phyloP scores from a whole-genome alignment of 2,329 filamentous ascomycete genomes.

The Endothia cerciana region DNA sequence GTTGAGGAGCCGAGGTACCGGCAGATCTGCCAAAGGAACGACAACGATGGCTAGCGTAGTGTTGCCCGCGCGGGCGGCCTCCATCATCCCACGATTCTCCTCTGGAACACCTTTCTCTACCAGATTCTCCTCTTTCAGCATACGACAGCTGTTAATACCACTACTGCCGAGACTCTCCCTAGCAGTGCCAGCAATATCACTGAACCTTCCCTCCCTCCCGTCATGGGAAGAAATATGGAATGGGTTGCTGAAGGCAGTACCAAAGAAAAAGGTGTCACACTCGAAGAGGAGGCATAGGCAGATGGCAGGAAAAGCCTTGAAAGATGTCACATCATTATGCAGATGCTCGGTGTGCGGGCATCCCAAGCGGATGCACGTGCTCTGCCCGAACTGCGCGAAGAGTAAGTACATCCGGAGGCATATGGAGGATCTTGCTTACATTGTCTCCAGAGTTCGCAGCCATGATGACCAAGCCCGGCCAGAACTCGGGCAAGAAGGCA shows the following conservation, averaged over 20 bases:
- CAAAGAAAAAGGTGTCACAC: constrained; percentile 98
- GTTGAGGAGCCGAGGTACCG: neutral
- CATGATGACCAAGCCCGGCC: constrained; percentile 23
- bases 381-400: constrained; percentile 85
- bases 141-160: constrained; percentile 50
- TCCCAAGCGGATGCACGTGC: constrained; percentile 82
- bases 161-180: constrained; percentile 59
- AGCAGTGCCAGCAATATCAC: constrained; percentile 63
- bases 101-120: constrained; percentile 45
- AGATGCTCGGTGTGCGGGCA: constrained; percentile 88
- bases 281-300: constrained; percentile 92
- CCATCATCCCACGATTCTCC: constrained; percentile 61
- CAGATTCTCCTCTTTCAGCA: constrained; percentile 49
- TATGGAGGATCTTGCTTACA: constrained; percentile 17
- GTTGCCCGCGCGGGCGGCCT: constrained; percentile 36
- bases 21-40: neutral
- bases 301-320: constrained; percentile 92
- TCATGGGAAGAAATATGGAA: constrained; percentile 86
- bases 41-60: constrained; percentile 51
- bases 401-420: constrained; percentile 57
- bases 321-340: constrained; percentile 86
- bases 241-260: constrained; percentile 85
- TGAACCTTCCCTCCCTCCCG: constrained; percentile 62
- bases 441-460: constrained; percentile 24
- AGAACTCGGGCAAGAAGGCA: constrained; percentile 16